These are phyloP conservation scores for Erodium maritimum DNA, from an alignment of 345 rosid genomes.

Conservation along the genomic window DNA sequence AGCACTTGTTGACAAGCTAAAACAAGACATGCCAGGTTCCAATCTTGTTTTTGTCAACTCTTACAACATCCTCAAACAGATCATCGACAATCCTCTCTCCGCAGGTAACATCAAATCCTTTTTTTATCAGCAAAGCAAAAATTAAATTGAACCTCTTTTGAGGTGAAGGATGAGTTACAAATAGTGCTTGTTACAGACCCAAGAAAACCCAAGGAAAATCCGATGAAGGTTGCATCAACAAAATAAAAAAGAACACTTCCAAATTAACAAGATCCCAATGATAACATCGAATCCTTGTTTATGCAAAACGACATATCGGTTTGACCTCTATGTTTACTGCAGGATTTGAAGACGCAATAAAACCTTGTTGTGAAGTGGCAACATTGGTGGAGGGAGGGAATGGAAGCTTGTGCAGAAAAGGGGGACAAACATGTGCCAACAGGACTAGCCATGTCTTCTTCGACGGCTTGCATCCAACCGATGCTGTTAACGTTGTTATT, in stretches of 20 bases:
- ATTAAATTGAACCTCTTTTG: no score
- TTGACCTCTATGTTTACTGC: no score
- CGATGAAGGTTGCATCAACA: no score
- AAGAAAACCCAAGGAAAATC: no score
- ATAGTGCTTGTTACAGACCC: no score
- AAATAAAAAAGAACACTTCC: no score
- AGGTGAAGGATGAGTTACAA: no score
- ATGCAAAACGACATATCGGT: no score
- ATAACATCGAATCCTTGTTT: no score
- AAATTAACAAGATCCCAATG: no score
- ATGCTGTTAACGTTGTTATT: slow-evolving; percentile 26
- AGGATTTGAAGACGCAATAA: not conserved
- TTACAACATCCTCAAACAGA: slow-evolving; percentile 25
- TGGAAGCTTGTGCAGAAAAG: slow-evolving; percentile 21
- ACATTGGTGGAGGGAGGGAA: slow-evolving; percentile 12
- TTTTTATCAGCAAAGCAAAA: no score
- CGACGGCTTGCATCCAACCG: slow-evolving; percentile 45
- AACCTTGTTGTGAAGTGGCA: slow-evolving; percentile 20
- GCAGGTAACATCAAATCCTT: slow-evolving; percentile 13
- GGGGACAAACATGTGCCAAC: slow-evolving; percentile 11
- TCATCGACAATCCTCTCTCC: slow-evolving; percentile 18
- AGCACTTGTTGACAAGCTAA: slow-evolving; percentile 4
- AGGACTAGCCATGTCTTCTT: slow-evolving; percentile 27
- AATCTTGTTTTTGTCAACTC: slow-evolving; percentile 26
- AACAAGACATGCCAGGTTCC: slow-evolving; percentile 18